Percentiles rank a stretch among this genome's conserved stretches.
Evolutionary conservation across 78 protist genomes (phyloP).

Genomic region (Dictyostelium citrinum): DNA sequence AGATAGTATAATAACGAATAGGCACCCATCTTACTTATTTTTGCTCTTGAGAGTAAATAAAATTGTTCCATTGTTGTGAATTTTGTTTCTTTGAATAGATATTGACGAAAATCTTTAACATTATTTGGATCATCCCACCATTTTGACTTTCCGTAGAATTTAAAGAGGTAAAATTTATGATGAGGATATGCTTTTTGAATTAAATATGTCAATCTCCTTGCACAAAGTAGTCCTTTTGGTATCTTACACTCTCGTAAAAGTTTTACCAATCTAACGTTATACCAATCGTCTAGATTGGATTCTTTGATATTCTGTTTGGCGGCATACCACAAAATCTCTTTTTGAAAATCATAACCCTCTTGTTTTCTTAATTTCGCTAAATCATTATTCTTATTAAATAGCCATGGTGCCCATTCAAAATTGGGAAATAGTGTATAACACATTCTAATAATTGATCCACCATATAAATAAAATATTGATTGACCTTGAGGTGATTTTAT

Average conservation of each 20-base stretch:
- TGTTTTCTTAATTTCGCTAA: background rate
- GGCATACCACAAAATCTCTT: background rate
- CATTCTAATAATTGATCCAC: background rate
- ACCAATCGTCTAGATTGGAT: background rate
- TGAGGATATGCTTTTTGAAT: background rate
- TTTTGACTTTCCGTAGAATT: background rate
- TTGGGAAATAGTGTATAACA: background rate
- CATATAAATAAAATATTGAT: background rate
- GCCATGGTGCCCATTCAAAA: background rate
- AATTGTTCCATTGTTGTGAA: background rate
- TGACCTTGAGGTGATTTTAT: background rate
- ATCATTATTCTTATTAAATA: background rate
- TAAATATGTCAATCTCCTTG: no score
- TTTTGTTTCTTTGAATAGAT: background rate
- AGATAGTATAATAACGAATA: no score
- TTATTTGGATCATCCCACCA: background rate
- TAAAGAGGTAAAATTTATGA: background rate
- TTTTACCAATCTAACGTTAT: rapidly evolving
- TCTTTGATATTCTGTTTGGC: background rate
- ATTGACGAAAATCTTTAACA: background rate
- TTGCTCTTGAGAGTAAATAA: background rate
- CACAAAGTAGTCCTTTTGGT: background rate
- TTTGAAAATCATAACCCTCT: background rate
- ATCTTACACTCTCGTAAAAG: background rate
- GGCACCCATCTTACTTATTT: no score